phyloP scores from a whole-genome alignment of 2,329 filamentous ascomycete genomes.

The Fusarium zealandicum region DNA sequence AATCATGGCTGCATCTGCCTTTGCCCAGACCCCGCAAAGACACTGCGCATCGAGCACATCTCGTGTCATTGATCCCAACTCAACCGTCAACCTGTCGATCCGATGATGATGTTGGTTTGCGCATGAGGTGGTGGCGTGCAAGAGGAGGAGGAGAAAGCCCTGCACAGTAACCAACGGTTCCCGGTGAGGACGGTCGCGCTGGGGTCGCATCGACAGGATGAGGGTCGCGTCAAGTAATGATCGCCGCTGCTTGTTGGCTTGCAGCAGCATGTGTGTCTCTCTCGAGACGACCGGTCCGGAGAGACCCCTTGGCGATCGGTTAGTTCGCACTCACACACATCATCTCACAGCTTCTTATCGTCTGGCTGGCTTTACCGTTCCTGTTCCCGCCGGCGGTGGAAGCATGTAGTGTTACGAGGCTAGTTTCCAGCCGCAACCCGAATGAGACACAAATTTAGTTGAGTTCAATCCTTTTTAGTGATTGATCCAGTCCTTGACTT shows the following conservation, averaged over 20 bases:
- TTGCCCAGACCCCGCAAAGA: not conserved
- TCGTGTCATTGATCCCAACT: constrained; percentile 5
- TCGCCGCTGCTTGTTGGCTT: constrained; percentile 25
- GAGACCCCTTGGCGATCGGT: constrained; percentile 27
- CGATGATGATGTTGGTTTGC: constrained; percentile 11
- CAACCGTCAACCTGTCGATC: constrained; percentile 8
- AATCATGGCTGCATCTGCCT: constrained; percentile 16
- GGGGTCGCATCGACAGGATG: constrained; percentile 21
- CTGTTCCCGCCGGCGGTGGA: constrained; percentile 9
- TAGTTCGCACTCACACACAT: constrained; percentile 11
- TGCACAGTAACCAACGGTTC: constrained; percentile 14
- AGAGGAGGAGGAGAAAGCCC: not conserved
- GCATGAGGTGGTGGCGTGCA: constrained; percentile 13
- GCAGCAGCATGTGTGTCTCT: constrained; percentile 5
- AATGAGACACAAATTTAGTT: not conserved
- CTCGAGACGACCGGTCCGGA: constrained; percentile 26
- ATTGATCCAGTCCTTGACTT: not conserved
- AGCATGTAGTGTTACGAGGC: not conserved
- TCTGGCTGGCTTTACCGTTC: constrained; percentile 2
- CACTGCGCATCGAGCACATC: constrained; percentile 4
- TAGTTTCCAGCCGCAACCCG: not conserved
- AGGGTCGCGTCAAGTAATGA: constrained; percentile 38
- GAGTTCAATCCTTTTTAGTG: not conserved
- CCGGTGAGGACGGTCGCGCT: constrained; percentile 33
- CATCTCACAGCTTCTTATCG: not conserved